phyloP scores from a whole-genome alignment of 345 rosid species.

The Cardamine resedifolia region DNA sequence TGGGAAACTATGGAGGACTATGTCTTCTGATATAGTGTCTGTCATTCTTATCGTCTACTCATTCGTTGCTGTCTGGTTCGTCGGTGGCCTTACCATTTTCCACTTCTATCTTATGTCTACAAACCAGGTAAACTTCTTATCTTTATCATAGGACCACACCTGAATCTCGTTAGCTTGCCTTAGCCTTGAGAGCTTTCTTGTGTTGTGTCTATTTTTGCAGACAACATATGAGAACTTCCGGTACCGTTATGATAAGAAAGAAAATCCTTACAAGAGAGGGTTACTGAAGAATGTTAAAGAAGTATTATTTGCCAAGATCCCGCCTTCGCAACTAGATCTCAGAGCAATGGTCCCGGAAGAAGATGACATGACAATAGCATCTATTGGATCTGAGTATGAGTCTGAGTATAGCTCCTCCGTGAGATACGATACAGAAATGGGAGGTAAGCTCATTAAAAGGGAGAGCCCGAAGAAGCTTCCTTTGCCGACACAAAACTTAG shows the following conservation, averaged over 20 bases:
- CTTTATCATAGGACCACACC: constrained; percentile 1
- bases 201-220: constrained; percentile 46
- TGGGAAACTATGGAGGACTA: constrained; percentile 70
- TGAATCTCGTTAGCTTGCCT: neutral
- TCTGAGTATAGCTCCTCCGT: constrained; percentile 35
- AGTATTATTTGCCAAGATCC: constrained; percentile 63
- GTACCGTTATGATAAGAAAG: constrained; percentile 58
- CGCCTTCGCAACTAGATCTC: constrained; percentile 76
- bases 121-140: constrained; percentile 61
- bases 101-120: constrained; percentile 83
- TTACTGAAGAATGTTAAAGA: constrained; percentile 63
- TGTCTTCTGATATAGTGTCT: constrained; percentile 77
- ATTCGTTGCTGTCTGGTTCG: constrained; percentile 80
- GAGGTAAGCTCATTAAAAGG: constrained; percentile 29
- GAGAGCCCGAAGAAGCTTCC: constrained; percentile 35
- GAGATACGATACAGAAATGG: constrained; percentile 35
- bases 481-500: neutral
- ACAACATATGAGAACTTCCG: constrained; percentile 92
- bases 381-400: constrained; percentile 23
- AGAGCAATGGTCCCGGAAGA: constrained; percentile 54
- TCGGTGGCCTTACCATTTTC: constrained; percentile 84
- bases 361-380: constrained; percentile 32
- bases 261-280: constrained; percentile 77
- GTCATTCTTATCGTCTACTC: constrained; percentile 65
- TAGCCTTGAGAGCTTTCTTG: neutral